Percentiles rank a stretch among this genome's conserved stretches.
These are phyloP conservation scores for Glycine soja DNA, from an alignment of 306 rosid genomes.

Conservation along the genomic window DNA sequence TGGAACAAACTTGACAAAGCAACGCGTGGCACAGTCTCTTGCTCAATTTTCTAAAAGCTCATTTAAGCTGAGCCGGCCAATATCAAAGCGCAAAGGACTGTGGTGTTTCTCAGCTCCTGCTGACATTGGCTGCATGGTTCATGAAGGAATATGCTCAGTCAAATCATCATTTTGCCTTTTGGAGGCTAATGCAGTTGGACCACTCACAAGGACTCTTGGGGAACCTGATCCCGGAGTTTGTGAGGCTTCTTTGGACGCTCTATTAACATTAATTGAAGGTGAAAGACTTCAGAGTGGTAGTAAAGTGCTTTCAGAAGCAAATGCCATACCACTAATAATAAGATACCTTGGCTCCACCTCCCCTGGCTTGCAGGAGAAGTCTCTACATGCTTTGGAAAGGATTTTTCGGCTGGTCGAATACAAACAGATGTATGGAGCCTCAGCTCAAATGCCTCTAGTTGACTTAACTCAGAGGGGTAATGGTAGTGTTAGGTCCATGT, in stretches of 20 bases:
- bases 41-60: conserved; percentile 73
- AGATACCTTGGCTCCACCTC: conserved; percentile 66
- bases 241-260: conserved; percentile 84
- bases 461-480: conserved; percentile 83
- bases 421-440: conserved; percentile 69
- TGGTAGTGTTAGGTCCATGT: conserved; percentile 64
- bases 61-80: conserved; percentile 51
- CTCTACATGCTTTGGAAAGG: conserved; percentile 78
- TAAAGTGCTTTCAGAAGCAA: conserved; percentile 70
- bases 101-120: conserved; percentile 78
- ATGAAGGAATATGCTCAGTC: conserved; percentile 73
- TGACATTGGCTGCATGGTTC: conserved; percentile 71
- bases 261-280: conserved; percentile 76
- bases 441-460: conserved; percentile 80
- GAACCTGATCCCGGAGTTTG: conserved; percentile 69
- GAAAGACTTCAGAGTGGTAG: conserved; percentile 72
- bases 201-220: conserved; percentile 67
- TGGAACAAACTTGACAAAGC: conserved; percentile 73
- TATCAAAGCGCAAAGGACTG: conserved; percentile 61
- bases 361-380: conserved; percentile 77
- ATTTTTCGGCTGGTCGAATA: conserved; percentile 70
- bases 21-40: conserved; percentile 69
- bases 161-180: conserved; percentile 82
- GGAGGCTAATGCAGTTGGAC: conserved; percentile 74
- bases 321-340: conserved; percentile 73